These are phyloP conservation scores for Salix arbutifolia DNA, from an alignment of 345 rosid genomes.

Conservation along the genomic window DNA sequence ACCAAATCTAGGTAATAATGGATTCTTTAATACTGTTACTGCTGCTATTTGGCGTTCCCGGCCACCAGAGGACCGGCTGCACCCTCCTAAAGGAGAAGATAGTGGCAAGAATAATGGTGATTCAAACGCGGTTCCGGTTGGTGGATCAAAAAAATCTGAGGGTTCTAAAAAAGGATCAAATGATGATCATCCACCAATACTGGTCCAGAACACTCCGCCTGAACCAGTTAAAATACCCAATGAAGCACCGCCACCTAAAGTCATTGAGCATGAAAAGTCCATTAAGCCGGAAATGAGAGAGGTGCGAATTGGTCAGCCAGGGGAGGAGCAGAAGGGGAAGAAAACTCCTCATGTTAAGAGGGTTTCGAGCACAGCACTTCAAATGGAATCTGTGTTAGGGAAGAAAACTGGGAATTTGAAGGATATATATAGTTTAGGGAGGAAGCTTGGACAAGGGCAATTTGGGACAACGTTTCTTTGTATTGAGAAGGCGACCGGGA, in stretches of 20 bases:
- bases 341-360: conserved; percentile 58
- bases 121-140: conserved; percentile 2
- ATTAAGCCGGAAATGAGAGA: conserved; percentile 22
- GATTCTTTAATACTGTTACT: conserved; percentile 73
- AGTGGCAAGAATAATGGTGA: conserved; percentile 22
- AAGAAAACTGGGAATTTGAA: conserved; percentile 76
- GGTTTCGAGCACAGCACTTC: conserved; percentile 55
- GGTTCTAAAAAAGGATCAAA: conserved; percentile 20
- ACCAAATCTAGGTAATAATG: conserved; percentile 60
- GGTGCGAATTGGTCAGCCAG: conserved; percentile 11
- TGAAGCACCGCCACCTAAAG: conserved; percentile 24
- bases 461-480: conserved; percentile 91
- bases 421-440: conserved; percentile 72
- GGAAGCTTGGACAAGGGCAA: conserved; percentile 95
- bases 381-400: conserved; percentile 66
- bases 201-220: conserved; percentile 61
- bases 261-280: conserved; percentile 19
- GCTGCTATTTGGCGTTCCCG: conserved; percentile 73
- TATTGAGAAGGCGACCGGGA: conserved; percentile 53
- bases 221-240: conserved; percentile 50
- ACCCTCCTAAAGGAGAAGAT: conserved; percentile 33
- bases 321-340: conserved; percentile 36
- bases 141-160: conserved; percentile 17
- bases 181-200: conserved; percentile 11
- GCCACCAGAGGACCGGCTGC: conserved; percentile 48